A percentile compares a stretch with the other conserved stretches of the same genome.
These are phyloP conservation scores for Obelidium mucronatum DNA, from an alignment of 192 early-diverging fungal genomes.

Conservation along the genomic window DNA sequence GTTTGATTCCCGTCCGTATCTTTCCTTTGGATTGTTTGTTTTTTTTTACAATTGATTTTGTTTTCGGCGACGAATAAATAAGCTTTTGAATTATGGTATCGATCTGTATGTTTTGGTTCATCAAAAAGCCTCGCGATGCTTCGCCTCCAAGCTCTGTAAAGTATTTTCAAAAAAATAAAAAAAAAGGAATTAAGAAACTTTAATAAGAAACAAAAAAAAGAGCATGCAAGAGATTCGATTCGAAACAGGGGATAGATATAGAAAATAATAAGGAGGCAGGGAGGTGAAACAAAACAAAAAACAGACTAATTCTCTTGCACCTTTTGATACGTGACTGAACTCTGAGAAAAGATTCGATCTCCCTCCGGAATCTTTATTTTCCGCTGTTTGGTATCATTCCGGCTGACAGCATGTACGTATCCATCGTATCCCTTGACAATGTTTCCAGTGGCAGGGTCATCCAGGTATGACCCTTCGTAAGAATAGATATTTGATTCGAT, in stretches of 20 bases:
- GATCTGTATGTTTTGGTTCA: neutral
- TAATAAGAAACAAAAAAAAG: too few species aligned
- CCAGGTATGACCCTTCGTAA: constrained; percentile 39
- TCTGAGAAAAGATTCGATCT: constrained; percentile 22
- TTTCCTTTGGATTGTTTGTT: neutral
- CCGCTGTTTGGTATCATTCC: neutral
- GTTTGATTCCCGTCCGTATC: too few species aligned
- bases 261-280: neutral
- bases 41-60: neutral
- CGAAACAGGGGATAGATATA: neutral
- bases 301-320: neutral
- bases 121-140: neutral
- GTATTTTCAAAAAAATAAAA: neutral
- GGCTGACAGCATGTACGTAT: constrained; percentile 11
- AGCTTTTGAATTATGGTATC: neutral
- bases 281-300: neutral
- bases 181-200: neutral
- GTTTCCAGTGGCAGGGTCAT: constrained; percentile 35
- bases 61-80: neutral
- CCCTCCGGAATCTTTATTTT: constrained; percentile 22
- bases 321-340: constrained; percentile 24
- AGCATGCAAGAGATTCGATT: too few species aligned
- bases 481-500: constrained; percentile 41
- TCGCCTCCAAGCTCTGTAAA: neutral
- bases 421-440: constrained; percentile 35